phyloP scores from a whole-genome alignment of 164 flowering plant species.

The Berberis vulgaris region DNA sequence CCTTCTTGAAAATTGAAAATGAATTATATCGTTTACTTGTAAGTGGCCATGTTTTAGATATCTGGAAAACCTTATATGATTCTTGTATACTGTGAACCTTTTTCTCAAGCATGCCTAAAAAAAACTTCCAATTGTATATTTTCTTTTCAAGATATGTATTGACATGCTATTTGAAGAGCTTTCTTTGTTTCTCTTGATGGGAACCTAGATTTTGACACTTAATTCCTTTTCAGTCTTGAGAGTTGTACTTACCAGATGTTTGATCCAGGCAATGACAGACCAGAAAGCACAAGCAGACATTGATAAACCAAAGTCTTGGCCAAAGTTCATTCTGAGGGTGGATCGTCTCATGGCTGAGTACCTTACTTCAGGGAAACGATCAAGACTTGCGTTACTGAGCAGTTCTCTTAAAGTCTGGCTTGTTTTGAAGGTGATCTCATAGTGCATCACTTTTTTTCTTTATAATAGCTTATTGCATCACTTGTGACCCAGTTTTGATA shows the following conservation, averaged over 20 bases:
- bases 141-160: not conserved
- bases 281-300: conserved; percentile 52
- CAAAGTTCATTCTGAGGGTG: conserved; percentile 69
- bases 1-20: conserved; percentile 87
- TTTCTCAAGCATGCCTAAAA: not conserved
- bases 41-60: conserved; percentile 21
- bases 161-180: not conserved
- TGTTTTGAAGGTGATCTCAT: conserved; percentile 55
- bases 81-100: not conserved
- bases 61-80: not conserved
- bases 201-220: not conserved
- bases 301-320: conserved; percentile 78
- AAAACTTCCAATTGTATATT: too few species aligned
- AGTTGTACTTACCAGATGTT: conserved; percentile 1
- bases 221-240: not conserved
- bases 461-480: not conserved
- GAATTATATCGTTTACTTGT: conserved; percentile 82
- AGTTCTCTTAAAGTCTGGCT: conserved; percentile 96
- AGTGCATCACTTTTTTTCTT: not conserved
- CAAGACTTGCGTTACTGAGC: conserved; percentile 66
- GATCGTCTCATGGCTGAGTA: conserved; percentile 75
- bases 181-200: not conserved
- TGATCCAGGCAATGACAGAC: conserved; percentile 46
- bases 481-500: not conserved
- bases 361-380: conserved; percentile 75